Evolutionary conservation across 306 rosid genomes (phyloP).

Genomic region (Medicago lupulina): DNA sequence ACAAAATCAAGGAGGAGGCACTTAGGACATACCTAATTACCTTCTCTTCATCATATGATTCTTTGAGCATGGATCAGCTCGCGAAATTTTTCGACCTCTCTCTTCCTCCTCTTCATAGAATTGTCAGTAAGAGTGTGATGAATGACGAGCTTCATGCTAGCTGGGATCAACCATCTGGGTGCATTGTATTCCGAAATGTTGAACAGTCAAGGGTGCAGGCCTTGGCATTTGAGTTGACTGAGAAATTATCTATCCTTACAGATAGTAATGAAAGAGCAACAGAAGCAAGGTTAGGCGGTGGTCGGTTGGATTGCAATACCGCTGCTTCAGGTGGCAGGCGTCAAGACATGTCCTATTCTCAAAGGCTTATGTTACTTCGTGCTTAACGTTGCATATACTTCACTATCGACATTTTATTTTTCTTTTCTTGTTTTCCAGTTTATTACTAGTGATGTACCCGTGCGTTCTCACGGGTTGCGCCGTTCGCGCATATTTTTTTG

Average conservation of each 20-base stretch:
- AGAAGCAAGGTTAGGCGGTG: conserved; percentile 85
- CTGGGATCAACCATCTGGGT: conserved; percentile 68
- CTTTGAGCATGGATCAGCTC: conserved; percentile 78
- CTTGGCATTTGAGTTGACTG: conserved; percentile 81
- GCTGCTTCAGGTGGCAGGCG: conserved; percentile 65
- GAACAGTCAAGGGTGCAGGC: conserved; percentile 75
- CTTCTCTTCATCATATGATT: conserved; percentile 76
- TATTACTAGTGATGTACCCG: too few relatives aligned
- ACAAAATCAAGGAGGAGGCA: conserved; percentile 91
- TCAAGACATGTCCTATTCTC: conserved; percentile 70
- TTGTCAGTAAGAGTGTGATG: conserved; percentile 90
- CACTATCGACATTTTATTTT: too few relatives aligned
- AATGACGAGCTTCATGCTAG: conserved; percentile 88
- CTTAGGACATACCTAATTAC: conserved; percentile 90
- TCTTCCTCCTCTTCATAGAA: conserved; percentile 62
- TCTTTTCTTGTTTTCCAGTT: too few relatives aligned
- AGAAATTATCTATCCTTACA: conserved; percentile 76
- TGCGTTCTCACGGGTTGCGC: too few relatives aligned
- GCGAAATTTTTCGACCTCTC: conserved; percentile 77
- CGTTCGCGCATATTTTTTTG: too few relatives aligned
- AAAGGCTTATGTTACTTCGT: not conserved
- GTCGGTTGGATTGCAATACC: conserved; percentile 81
- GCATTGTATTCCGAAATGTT: conserved; percentile 64
- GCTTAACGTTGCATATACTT: too few relatives aligned
- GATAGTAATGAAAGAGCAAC: conserved; percentile 90